phyloP scores from a whole-genome alignment of 1,284 basidiomycete species.

The Anthracocystis setariae region DNA sequence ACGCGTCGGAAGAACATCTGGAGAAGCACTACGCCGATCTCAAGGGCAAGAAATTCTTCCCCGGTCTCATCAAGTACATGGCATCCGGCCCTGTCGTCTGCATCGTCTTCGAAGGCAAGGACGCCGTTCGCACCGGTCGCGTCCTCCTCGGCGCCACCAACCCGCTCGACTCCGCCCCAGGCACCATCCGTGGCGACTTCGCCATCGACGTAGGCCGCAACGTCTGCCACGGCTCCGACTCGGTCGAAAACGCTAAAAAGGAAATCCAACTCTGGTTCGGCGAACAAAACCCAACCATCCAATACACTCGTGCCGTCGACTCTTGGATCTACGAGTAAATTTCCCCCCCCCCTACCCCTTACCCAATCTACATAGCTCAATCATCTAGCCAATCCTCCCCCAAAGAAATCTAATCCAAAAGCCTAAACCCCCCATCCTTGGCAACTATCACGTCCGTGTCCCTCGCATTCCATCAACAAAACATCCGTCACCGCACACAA shows the following conservation, averaged over 20 bases:
- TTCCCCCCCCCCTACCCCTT: background rate
- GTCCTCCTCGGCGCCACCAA: constrained; percentile 96
- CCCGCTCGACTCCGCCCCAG: constrained; percentile 85
- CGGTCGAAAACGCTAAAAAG: constrained; percentile 65
- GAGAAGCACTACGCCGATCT: constrained; percentile 68
- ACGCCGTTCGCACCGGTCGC: constrained; percentile 74
- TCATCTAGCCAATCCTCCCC: too few relatives aligned
- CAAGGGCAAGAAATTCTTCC: constrained; percentile 68
- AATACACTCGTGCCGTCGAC: constrained; percentile 62
- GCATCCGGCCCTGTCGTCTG: constrained; percentile 91
- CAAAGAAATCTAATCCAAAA: too few relatives aligned
- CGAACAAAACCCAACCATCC: constrained; percentile 63
- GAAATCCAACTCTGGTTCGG: constrained; percentile 68
- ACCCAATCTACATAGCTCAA: too few relatives aligned
- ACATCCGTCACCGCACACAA: too few relatives aligned
- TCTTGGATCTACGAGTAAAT: constrained; percentile 66
- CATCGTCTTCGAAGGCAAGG: constrained; percentile 97
- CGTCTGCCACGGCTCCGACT: constrained; percentile 81
- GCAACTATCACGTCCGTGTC: too few relatives aligned
- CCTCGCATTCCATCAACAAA: too few relatives aligned
- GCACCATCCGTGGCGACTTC: constrained; percentile 60
- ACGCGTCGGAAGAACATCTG: constrained; percentile 65
- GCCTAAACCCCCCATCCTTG: background rate
- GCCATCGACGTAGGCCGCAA: constrained; percentile 83
- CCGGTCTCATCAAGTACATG: constrained; percentile 72